A percentile compares a stretch with the other conserved stretches of the same genome.
Conservation (phyloP, 345 rosid genomes). For the Mangifera indica region DNA sequence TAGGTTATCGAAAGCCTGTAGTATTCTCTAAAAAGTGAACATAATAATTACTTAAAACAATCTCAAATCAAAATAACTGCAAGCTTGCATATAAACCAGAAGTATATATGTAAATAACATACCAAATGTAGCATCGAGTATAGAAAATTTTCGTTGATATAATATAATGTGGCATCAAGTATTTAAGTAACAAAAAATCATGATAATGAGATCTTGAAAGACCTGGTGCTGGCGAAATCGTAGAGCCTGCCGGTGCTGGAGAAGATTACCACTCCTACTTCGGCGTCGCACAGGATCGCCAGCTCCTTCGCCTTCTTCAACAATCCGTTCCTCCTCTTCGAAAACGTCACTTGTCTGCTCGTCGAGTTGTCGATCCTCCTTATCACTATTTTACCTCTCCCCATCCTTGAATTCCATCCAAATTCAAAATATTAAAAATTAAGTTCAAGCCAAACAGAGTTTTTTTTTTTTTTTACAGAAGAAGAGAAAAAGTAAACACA, state of each 20-base stretch:
- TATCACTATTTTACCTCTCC: constrained; percentile 63
- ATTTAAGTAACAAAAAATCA: neutral
- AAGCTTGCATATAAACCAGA: neutral
- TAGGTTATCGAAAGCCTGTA: neutral
- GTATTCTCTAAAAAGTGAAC: too few relatives aligned
- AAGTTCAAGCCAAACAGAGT: neutral
- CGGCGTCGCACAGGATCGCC: constrained; percentile 56
- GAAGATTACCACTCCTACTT: constrained; percentile 56
- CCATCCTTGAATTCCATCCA: constrained; percentile 28
- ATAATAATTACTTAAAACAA: neutral
- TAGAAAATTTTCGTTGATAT: too few relatives aligned
- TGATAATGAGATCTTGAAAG: constrained; percentile 8
- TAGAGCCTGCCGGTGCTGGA: constrained; percentile 54
- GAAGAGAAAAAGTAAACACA: neutral
- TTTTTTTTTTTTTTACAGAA: neutral
- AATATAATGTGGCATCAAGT: too few relatives aligned
- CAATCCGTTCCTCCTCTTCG: constrained; percentile 52
- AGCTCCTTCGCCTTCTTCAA: constrained; percentile 61
- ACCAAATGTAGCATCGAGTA: neutral
- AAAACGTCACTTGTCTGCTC: constrained; percentile 62
- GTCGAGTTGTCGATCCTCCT: constrained; percentile 60
- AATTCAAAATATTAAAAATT: neutral
- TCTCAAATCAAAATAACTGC: neutral
- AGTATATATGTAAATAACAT: neutral
- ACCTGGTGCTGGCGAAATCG: constrained; percentile 58